A percentile compares a stretch with the other conserved stretches of the same genome.
Evolutionary conservation across 2,329 filamentous ascomycete genomes (phyloP).

Genomic region (Emergomyces pasteurianus): DNA sequence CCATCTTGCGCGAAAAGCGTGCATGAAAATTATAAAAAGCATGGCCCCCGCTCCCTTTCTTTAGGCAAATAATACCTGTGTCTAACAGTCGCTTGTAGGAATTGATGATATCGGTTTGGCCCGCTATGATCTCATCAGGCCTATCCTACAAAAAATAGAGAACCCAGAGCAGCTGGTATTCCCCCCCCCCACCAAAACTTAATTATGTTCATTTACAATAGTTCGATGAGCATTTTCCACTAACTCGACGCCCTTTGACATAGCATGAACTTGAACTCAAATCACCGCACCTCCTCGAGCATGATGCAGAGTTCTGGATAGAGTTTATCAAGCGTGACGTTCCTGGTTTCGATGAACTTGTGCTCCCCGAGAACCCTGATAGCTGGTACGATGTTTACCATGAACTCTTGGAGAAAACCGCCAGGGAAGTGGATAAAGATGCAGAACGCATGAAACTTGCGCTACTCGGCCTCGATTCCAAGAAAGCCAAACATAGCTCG

Average conservation of each 20-base stretch:
- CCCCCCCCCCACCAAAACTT: constrained; percentile 3
- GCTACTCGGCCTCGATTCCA: constrained; percentile 45
- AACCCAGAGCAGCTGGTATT: constrained; percentile 60
- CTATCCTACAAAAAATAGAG: constrained; percentile 59
- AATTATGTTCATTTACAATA: background rate
- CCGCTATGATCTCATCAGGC: constrained; percentile 52
- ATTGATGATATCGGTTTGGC: constrained; percentile 62
- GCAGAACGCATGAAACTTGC: constrained; percentile 46
- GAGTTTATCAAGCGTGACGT: constrained; percentile 70
- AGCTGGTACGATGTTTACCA: constrained; percentile 72
- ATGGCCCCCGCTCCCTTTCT: constrained; percentile 7
- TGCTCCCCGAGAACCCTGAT: constrained; percentile 52
- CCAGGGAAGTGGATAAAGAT: constrained; percentile 45
- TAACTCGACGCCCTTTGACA: background rate
- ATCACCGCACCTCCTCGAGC: constrained; percentile 62
- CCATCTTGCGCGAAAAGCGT: constrained; percentile 24
- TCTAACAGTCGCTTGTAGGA: constrained; percentile 20
- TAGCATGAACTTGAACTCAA: constrained; percentile 54
- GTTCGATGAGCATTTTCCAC: background rate
- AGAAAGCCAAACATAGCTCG: constrained; percentile 46
- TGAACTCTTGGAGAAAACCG: constrained; percentile 51
- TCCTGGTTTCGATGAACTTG: constrained; percentile 52
- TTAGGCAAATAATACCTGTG: background rate
- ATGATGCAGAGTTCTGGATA: constrained; percentile 63
- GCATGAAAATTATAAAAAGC: constrained; percentile 28